Percentiles rank a stretch among this genome's conserved stretches.
phyloP scores from a whole-genome alignment of 2,329 filamentous ascomycete genomes.

The Proliferodiscus dingleyae region DNA sequence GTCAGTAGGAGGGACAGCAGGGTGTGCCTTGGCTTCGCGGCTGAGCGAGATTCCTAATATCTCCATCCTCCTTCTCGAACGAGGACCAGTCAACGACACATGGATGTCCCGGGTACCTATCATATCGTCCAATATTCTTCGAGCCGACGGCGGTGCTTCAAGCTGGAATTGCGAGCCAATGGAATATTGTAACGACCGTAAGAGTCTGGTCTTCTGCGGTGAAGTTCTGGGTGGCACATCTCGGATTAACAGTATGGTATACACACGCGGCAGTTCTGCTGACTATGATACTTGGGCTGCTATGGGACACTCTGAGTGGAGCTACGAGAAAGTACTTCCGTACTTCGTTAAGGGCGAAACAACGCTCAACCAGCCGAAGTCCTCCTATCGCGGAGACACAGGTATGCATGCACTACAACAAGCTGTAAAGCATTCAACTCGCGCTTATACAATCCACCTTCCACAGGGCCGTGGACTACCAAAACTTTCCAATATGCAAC shows the following conservation, averaged over 20 bases:
- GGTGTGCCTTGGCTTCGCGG: conserved; percentile 37
- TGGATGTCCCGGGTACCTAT: conserved; percentile 3
- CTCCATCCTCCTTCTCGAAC: conserved; percentile 37
- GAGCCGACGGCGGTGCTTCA: background rate
- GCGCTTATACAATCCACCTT: background rate
- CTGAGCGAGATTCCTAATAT: conserved; percentile 34
- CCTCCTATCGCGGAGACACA: background rate
- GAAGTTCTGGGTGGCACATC: conserved; percentile 4
- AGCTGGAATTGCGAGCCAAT: conserved; percentile 2
- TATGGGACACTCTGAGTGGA: conserved; percentile 3
- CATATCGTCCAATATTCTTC: conserved; percentile 1
- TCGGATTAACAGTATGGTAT: conserved; percentile 3
- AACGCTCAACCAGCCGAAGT: background rate
- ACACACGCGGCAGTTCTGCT: conserved; percentile 1
- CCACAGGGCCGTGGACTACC: conserved; percentile 1
- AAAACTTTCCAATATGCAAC: background rate
- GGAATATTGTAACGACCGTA: conserved; percentile 1
- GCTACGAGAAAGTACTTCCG: conserved; percentile 6
- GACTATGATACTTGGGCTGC: conserved; percentile 6
- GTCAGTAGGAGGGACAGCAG: no score
- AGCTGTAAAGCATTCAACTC: background rate
- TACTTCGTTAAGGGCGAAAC: conserved; percentile 2
- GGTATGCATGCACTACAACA: no score
- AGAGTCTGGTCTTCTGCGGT: background rate
- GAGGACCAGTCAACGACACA: conserved; percentile 24